Evolutionary conservation across 495 filamentous ascomycete species (phyloP).

Genomic region (Bombardia bombarda): DNA sequence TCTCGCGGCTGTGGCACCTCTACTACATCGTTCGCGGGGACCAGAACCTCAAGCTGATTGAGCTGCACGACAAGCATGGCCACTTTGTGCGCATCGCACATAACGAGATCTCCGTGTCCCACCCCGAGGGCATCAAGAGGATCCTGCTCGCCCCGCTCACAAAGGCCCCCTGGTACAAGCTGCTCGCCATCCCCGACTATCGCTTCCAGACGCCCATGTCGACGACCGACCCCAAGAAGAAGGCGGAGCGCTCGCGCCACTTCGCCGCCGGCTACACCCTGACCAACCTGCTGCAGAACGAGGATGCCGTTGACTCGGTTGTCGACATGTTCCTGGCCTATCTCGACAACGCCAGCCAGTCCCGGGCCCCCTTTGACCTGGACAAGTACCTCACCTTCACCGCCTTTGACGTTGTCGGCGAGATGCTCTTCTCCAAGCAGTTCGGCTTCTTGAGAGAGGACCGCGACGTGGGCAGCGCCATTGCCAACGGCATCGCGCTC

Average conservation of each 20-base stretch:
- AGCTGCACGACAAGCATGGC: conserved; percentile 36
- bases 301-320: conserved; percentile 8
- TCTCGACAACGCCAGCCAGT: background rate
- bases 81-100: conserved; percentile 41
- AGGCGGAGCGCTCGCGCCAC: conserved; percentile 30
- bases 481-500: conserved; percentile 1
- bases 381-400: conserved; percentile 13
- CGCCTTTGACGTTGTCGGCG: conserved; percentile 17
- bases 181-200: conserved; percentile 33
- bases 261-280: conserved; percentile 5
- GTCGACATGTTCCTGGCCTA: conserved; percentile 5
- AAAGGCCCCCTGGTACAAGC: conserved; percentile 25
- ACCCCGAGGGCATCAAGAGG: conserved; percentile 35
- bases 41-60: conserved; percentile 26
- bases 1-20: conserved; percentile 35
- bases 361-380: conserved; percentile 1
- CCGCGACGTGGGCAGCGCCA: conserved; percentile 10
- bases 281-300: conserved; percentile 10
- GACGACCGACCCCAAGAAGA: conserved; percentile 27
- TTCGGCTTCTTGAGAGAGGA: conserved; percentile 14
- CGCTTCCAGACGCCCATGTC: conserved; percentile 39
- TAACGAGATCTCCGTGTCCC: conserved; percentile 41
- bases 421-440: conserved; percentile 13
- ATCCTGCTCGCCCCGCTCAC: conserved; percentile 18
- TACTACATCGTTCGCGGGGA: conserved; percentile 31